Conservation (phyloP, 805 yeast species). For the Wickerhamomyces chaumierensis region DNA sequence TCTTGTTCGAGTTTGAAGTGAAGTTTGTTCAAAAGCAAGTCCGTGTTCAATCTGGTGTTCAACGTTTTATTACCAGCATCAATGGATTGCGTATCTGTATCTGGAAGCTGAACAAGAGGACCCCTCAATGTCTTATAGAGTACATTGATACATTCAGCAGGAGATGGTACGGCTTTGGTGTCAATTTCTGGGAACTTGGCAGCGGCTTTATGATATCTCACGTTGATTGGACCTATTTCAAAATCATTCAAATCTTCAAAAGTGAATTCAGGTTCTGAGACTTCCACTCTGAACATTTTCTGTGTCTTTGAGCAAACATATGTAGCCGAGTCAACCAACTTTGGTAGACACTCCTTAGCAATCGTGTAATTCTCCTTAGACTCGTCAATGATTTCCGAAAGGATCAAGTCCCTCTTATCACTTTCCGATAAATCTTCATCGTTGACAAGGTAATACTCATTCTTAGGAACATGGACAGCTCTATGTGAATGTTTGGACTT, state of each 20-base stretch:
- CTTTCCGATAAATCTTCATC: slow-evolving; percentile 12
- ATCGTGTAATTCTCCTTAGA: slow-evolving; percentile 5
- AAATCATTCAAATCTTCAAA: slow-evolving; percentile 34
- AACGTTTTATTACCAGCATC: slow-evolving; percentile 37
- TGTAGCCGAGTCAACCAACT: slow-evolving; percentile 32
- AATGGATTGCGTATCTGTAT: slow-evolving; percentile 43
- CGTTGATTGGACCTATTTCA: slow-evolving; percentile 36
- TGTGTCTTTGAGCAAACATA: slow-evolving; percentile 35
- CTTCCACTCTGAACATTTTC: slow-evolving; percentile 39
- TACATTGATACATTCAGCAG: slow-evolving; percentile 48
- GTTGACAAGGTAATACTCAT: slow-evolving; percentile 21
- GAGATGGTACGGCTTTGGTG: slow-evolving; percentile 31
- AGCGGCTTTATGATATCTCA: slow-evolving; percentile 34
- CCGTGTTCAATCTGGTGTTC: slow-evolving; percentile 46
- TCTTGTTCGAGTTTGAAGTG: slow-evolving; percentile 27
- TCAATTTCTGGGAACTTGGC: slow-evolving; percentile 16
- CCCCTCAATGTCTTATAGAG: slow-evolving; percentile 55
- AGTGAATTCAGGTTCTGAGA: slow-evolving; percentile 40
- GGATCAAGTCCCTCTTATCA: slow-evolving; percentile 21
- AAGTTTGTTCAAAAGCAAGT: slow-evolving; percentile 35
- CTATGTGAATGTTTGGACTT: slow-evolving; percentile 17
- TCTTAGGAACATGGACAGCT: slow-evolving; percentile 14
- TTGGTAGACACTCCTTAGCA: slow-evolving; percentile 20
- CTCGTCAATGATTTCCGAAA: slow-evolving; percentile 9
- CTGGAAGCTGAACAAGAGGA: slow-evolving; percentile 38